A percentile compares a stretch with the other conserved stretches of the same genome.
Evolutionary conservation across 306 rosid genomes (phyloP).

Genomic region (Begonia peltatifolia): DNA sequence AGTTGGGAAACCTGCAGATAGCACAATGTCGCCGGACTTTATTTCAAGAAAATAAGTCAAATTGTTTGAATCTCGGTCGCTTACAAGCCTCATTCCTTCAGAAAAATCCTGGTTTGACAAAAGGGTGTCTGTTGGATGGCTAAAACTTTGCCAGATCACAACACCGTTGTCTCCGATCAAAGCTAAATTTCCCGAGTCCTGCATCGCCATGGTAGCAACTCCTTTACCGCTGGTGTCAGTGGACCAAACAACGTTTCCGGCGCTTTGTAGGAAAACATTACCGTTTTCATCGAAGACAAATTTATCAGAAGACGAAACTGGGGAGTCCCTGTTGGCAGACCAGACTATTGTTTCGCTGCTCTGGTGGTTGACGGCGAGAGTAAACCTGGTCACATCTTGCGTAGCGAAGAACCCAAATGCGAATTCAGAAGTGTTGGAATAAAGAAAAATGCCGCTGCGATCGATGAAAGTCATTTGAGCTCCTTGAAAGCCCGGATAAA

Average conservation of each 20-base stretch:
- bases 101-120: conserved; percentile 42
- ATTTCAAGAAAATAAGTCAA: conserved; percentile 57
- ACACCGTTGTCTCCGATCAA: conserved; percentile 29
- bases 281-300: conserved; percentile 58
- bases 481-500: conserved; percentile 33
- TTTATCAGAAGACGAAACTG: conserved; percentile 46
- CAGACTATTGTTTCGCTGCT: conserved; percentile 22
- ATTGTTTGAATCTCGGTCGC: conserved; percentile 30
- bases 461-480: conserved; percentile 66
- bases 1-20: conserved; percentile 40
- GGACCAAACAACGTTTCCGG: conserved; percentile 43
- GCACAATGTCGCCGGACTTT: conserved; percentile 45
- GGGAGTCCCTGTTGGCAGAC: conserved; percentile 55
- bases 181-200: conserved; percentile 57
- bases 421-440: conserved; percentile 31
- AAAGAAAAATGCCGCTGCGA: conserved; percentile 43
- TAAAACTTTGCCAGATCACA: conserved; percentile 71
- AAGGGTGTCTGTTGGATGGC: conserved; percentile 69
- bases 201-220: conserved; percentile 45
- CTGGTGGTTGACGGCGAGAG: conserved; percentile 28
- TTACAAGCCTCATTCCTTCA: conserved; percentile 57
- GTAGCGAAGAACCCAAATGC: conserved; percentile 38
- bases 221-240: conserved; percentile 29
- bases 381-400: conserved; percentile 32
- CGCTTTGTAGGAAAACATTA: conserved; percentile 34